A percentile compares a stretch with the other conserved stretches of the same genome.
phyloP scores from a whole-genome alignment of 164 flowering plant genomes.

The Macadamia tetraphylla region DNA sequence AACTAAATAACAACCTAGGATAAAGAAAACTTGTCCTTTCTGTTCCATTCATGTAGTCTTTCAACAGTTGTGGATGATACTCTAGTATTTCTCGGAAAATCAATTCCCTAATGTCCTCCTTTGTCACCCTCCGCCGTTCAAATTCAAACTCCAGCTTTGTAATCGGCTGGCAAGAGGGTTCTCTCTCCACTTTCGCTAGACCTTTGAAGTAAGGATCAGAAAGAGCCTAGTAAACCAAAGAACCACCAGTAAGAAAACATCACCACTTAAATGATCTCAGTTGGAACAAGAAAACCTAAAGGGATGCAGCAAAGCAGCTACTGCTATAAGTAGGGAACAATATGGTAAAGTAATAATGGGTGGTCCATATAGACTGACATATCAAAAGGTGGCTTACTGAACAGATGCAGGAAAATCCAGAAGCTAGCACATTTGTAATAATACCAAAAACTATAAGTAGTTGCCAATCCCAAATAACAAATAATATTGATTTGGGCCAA shows the following conservation, averaged over 20 bases:
- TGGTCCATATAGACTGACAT: too few relatives aligned
- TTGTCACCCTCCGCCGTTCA: constrained; percentile 55
- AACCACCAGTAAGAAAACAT: constrained; percentile 44
- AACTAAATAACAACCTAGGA: constrained; percentile 21
- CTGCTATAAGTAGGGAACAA: too few relatives aligned
- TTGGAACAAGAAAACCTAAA: too few relatives aligned
- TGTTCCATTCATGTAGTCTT: constrained; percentile 54
- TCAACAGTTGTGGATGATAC: constrained; percentile 62
- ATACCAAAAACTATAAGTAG: too few relatives aligned
- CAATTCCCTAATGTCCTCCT: constrained; percentile 58
- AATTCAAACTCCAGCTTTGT: constrained; percentile 68
- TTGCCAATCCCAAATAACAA: too few relatives aligned
- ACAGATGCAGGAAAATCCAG: too few relatives aligned
- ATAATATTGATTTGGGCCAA: too few relatives aligned
- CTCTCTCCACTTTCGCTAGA: constrained; percentile 60
- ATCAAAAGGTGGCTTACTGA: too few relatives aligned
- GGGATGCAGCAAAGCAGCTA: too few relatives aligned
- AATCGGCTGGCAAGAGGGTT: constrained; percentile 59
- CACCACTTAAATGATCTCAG: constrained; percentile 10
- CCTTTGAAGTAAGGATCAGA: constrained; percentile 70
- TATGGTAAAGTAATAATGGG: too few relatives aligned
- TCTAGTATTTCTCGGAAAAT: constrained; percentile 58
- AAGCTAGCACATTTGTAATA: too few relatives aligned
- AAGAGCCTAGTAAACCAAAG: constrained; percentile 39
- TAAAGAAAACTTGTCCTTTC: constrained; percentile 36